Conservation (phyloP, 2,329 filamentous ascomycete genomes). For the Colletotrichum trifolii region DNA sequence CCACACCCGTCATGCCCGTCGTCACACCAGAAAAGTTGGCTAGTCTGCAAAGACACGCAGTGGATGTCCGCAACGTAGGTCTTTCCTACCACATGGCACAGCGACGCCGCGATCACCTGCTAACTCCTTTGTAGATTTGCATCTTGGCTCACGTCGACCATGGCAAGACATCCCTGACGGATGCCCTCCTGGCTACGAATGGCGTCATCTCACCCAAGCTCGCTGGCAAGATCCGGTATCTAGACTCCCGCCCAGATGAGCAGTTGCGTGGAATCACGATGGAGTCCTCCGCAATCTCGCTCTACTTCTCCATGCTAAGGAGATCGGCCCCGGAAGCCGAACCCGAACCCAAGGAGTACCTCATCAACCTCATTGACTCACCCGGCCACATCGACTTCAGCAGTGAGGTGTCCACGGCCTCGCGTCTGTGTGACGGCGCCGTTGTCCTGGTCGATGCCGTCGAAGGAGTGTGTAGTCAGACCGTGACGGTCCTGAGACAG, state of each 20-base stretch:
- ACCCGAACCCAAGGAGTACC: conserved; percentile 84
- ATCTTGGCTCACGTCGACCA: conserved; percentile 98
- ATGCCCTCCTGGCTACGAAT: conserved; percentile 96
- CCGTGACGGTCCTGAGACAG: conserved; percentile 94
- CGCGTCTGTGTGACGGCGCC: conserved; percentile 91
- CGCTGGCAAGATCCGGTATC: conserved; percentile 96
- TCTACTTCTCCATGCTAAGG: conserved; percentile 93
- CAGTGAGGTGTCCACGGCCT: conserved; percentile 96
- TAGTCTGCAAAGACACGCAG: conserved; percentile 85
- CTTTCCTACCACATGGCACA: conserved; percentile 32
- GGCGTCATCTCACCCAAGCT: conserved; percentile 98
- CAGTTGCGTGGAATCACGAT: conserved; percentile 98
- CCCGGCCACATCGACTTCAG: conserved; percentile 99
- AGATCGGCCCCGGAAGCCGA: conserved; percentile 74
- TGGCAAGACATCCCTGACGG: conserved; percentile 96
- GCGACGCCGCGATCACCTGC: conserved; percentile 32
- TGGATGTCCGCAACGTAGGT: conserved; percentile 89
- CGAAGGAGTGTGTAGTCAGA: conserved; percentile 98
- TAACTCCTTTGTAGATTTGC: conserved; percentile 74
- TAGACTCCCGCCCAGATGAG: conserved; percentile 96
- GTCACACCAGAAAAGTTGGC: conserved; percentile 92
- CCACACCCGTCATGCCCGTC: conserved; percentile 77
- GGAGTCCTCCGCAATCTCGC: conserved; percentile 97
- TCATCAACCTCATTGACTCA: conserved; percentile 98
- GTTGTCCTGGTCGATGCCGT: conserved; percentile 96